Percentiles rank a stretch among this genome's conserved stretches.
These are phyloP conservation scores for Neostapfia colusana DNA, from an alignment of 176 grass and related monocot species.

Conservation along the genomic window DNA sequence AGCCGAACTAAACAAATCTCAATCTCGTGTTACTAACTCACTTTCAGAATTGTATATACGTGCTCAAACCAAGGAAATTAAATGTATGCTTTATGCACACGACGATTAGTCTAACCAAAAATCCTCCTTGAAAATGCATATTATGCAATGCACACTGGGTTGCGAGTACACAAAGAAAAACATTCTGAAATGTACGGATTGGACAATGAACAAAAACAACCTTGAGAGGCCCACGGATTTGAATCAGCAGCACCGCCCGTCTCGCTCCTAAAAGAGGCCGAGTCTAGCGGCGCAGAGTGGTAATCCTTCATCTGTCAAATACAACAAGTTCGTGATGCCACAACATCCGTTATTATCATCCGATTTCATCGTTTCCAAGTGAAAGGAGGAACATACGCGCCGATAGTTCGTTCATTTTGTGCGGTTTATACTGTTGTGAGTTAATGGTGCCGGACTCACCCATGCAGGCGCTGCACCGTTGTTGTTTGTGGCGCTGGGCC, in stretches of 20 bases:
- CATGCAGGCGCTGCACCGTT: conserved; percentile 50
- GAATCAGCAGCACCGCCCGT: conserved; percentile 23
- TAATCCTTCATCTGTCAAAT: conserved; percentile 76
- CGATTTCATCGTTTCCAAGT: not conserved
- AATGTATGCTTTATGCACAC: not conserved
- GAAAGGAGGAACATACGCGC: not conserved
- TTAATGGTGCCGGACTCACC: conserved; percentile 38
- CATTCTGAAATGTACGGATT: not conserved
- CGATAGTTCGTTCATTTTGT: not conserved
- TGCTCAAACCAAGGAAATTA: not conserved
- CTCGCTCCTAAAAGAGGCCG: conserved; percentile 46
- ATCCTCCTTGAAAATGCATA: not conserved
- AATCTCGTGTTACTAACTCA: not conserved
- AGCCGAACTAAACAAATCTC: not conserved
- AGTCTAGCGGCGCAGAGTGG: conserved; percentile 70
- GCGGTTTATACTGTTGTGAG: not conserved
- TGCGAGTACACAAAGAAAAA: not conserved
- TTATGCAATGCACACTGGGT: not conserved
- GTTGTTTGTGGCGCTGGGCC: conserved; percentile 28
- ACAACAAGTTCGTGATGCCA: conserved; percentile 17
- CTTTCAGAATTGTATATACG: not conserved
- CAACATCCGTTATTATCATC: not conserved
- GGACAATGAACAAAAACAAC: conserved; percentile 20
- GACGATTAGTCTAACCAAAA: too few species aligned
- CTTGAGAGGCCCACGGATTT: conserved; percentile 83